Conservation (phyloP, 1,284 basidiomycete species). For the Puccinia novopanici region DNA sequence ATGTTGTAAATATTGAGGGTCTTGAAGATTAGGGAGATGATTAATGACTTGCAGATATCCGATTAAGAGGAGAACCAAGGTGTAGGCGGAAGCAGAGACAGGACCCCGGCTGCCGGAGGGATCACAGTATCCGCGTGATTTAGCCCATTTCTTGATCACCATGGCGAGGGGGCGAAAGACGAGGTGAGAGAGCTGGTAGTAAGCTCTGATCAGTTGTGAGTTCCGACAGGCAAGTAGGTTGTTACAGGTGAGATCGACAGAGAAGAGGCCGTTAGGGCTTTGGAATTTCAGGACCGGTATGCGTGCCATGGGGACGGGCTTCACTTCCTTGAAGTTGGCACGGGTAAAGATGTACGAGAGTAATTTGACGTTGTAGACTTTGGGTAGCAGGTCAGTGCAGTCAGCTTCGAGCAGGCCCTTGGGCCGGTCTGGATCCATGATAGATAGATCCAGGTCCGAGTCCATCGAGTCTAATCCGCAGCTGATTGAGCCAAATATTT, state of each 20-base stretch:
- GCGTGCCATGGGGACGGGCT: conserved; percentile 16
- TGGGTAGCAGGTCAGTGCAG: neutral
- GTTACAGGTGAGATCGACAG: conserved; percentile 39
- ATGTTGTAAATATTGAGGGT: neutral
- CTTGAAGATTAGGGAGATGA: conserved; percentile 40
- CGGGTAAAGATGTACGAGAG: neutral
- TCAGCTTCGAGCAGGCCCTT: neutral
- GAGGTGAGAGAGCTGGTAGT: conserved; percentile 13
- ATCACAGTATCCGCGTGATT: conserved; percentile 37
- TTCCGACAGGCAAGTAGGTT: conserved; percentile 32
- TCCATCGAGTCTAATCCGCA: conserved; percentile 26
- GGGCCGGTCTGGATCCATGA: conserved; percentile 34
- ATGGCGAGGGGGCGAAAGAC: conserved; percentile 28
- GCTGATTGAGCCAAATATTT: conserved; percentile 32
- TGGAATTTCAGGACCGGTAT: conserved; percentile 30
- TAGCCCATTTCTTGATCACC: conserved; percentile 43
- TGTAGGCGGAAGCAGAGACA: conserved; percentile 25
- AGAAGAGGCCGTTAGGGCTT: conserved; percentile 14
- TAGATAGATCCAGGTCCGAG: conserved; percentile 40
- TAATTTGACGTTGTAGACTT: conserved; percentile 11
- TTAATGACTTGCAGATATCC: conserved; percentile 36
- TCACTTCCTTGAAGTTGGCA: conserved; percentile 19
- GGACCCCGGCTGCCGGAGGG: conserved; percentile 35
- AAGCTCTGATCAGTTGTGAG: conserved; percentile 22
- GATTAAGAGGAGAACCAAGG: conserved; percentile 36